Base-by-base conservation (phyloP, 2,329 filamentous ascomycete genomes). In the Chaetomiaceae sp. region DNA sequence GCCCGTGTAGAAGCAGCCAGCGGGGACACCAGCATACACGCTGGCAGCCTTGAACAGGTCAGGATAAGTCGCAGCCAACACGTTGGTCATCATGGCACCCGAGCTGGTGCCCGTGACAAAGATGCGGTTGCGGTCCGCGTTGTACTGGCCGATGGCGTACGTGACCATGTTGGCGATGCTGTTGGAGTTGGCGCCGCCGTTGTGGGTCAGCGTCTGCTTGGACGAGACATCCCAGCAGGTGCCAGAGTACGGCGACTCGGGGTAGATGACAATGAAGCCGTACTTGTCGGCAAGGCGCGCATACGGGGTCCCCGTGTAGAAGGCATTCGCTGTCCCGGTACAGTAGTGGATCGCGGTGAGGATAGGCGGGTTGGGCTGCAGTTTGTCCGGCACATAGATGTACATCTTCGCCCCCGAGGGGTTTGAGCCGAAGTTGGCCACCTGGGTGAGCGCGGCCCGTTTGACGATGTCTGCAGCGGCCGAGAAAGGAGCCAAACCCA, bases 271-370 rank as follows among this genome's bases (percentile, higher is more conserved):
- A 47, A 66, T 62, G 62, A 76, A 81, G 32, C 76, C 76, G 40
- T 75, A 67, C 22, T 65, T 61, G 50, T 80, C 76, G 12, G 79
- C 74, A 12, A 75, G 66, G n/a, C n/a, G n/a, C n/a, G n/a, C n/a
- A n/a, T n/a, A 81, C 2, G 73, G 69, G 1, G 70, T 73, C 48
- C 69, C 68, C 17, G 58, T 64, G 57, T 73, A 76, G 62, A 74
- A 80, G 6, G 67, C 70, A 47, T 69, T 61, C 0, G 73, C 78
- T 0, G 71, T 74, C 9, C 77, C 77, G 18, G 63, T 66, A 62
- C 79, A 82, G 62, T 74, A 78, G 63, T 81, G 73, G 48, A 76
- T 66, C 3, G 73, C 76, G 3, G 80, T 73, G 17, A 80, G 62
- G 30, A 81, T 66, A 2, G 67, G 68, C 0, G 75, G 73, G 10